Base-by-base conservation (phyloP, 2,329 filamentous ascomycete species). In the Drechslerella dactyloides region DNA sequence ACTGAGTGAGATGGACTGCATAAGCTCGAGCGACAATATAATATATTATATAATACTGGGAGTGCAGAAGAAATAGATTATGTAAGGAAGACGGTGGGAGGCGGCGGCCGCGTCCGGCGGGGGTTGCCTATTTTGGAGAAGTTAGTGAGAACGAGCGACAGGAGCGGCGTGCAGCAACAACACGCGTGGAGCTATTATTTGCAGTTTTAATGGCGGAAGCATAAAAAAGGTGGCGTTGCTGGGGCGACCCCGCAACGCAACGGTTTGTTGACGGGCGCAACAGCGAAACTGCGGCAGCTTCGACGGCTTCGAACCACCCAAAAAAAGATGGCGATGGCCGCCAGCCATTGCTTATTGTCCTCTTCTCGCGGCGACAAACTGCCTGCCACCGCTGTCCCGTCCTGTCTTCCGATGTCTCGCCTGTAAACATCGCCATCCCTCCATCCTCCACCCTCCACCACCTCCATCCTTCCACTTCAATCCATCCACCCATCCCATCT, bases 201-300 rank as follows among this genome's bases (percentile, higher is more conserved):
- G 57, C 30, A 27, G 42, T 37, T 8, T 17, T 17, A 33, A 27
- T 21, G 19, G 48, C 48, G 37, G 35, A n/a, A n/a, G n/a, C n/a
- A n/a, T n/a, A n/a, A n/a, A n/a, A n/a, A n/a, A n/a, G n/a, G n/a
- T n/a, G n/a, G n/a, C n/a, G 44, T 70, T 70, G 65, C 65, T 63
- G 65, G 63, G 65, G 58, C 37, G 65, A 70, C 65, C 53, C 48
- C 27, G 44, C 58, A 63, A 59, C 65, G 51, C 65, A 63, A 57
- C 65, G 59, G 33, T 70, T 70, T 70, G 65, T 70, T 70, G 58
- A 46, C 46, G 53, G 58, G 27, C 19, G 40, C 30, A n/a, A n/a
- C n/a, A n/a, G n/a, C n/a, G n/a, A n/a, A n/a, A n/a, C n/a, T n/a
- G n/a, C n/a, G n/a, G 35, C 17, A 13, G 21, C 15, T n/a, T 2